Evolutionary conservation across 805 yeast genomes (phyloP), one percentile per base, ranked within the genome.

Genomic region (Lipomyces lipofer): DNA sequence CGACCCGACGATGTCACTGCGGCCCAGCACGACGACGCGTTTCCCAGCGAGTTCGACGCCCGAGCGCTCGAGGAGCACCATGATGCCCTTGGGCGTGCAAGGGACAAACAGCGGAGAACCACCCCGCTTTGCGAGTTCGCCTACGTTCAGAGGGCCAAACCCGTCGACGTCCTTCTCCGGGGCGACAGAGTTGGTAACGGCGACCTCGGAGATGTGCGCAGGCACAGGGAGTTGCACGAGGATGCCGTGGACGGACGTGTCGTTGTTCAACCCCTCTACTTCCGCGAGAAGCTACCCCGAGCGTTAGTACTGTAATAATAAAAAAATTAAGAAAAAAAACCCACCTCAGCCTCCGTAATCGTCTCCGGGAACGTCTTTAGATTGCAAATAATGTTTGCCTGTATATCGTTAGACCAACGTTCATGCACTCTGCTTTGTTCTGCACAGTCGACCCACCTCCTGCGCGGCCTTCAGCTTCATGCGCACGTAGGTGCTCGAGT

Each of bases 1-100:
- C 46, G 86, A 83, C 53, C 99, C 99, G 35, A 92, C 99, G 64
- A 92, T 92, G 69, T 94, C 97, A 19, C 96, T 87, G 69, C 98
- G 82, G 51, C 99, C 98, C 56, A 94, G 75, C 21, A 92, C 98
- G 54, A 91, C 96, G 17, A 95, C 96, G 58, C 79, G 79, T 64
- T 88, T 81, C 52, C 97, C 97, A n/a, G 80, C 69, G 54, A 90
- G 73, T 29, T 75, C 72, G 24, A 88, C 81, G 7, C 85, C 82
- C 46, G 88, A 80, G 60, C 84, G 78, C 64, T 85, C 81, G 66
- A 92, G 77, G 66, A 92, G 75, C 66, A 83, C 86, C 76, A 92
- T 84, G 65, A 90, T 82, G 54, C 99, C 99, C 72, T 85, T 83
- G 51, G 99, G 99, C 27, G 99, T 92, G 74, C 98, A 92, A 32